Evolutionary conservation across 129 eudicot species (phyloP), one percentile per base, ranked within the genome.

Genomic region (Scalesia atractyloides): DNA sequence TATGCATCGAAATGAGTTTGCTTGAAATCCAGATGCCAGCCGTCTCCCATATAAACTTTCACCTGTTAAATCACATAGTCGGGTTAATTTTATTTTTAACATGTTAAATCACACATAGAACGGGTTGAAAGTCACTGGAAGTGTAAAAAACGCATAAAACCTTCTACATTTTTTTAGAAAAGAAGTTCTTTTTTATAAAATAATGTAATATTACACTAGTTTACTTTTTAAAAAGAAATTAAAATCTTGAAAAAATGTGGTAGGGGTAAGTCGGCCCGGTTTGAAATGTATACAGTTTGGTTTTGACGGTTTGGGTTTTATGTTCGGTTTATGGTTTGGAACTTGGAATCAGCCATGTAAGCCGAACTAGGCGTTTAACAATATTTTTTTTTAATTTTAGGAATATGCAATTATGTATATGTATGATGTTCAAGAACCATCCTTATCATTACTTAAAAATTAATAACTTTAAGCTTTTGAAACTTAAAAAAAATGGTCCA

Each of bases 21-120:
- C 73, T 87, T 82, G 76, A 93, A 93, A 69, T 93, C 98, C 76
- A 84, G 60, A 76, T 86, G 92, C 98, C 98, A 93, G 33, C 98
- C 98, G 63, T 93, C 98, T 72, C 98, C 98, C 90, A 86, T 84
- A 76, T 87, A 93, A 37, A 93, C 81, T 74, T 82, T 89, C 69
- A 93, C 98, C 98, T 92, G 83, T 47, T 7, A 73, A 33, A 53
- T 72, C 16, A 61, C 34, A 17, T 9, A 37, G 8, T 37, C 8
- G 12, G 19, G 49, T 63, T 37, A 37, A 2, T 8, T n/a, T 15
- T 61, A 22, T 4, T 16, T n/a, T 46, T 26, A 9, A 63, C 48
- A 0, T 20, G 30, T 63, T 13, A 16, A 16, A 60, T n/a, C n/a
- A n/a, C n/a, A n/a, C 10, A 24, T 24, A 17, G 15, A 33, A 61